A percentile compares a stretch with the other conserved stretches of the same genome.
These are phyloP conservation scores for Nicotiana otophora DNA, from an alignment of 257 asterid species.

Conservation along the genomic window DNA sequence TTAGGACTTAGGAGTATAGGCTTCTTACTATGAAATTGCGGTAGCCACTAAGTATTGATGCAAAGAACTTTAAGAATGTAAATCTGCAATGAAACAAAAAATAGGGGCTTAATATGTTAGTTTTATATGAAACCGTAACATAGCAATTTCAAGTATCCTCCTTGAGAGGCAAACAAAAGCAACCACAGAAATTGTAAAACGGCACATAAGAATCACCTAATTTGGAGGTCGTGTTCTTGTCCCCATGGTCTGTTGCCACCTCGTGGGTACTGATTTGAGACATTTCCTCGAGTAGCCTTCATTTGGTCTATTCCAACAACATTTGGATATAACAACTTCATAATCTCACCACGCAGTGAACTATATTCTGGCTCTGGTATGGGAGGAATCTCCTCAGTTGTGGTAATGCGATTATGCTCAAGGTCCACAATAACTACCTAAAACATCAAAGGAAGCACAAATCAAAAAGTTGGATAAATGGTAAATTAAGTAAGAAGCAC, in stretches of 20 bases:
- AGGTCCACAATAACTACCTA: conserved; percentile 97
- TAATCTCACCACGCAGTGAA: conserved; percentile 66
- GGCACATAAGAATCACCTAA: conserved; percentile 54
- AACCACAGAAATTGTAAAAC: conserved; percentile 8
- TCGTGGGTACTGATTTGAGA: conserved; percentile 30
- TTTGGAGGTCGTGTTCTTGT: conserved; percentile 71
- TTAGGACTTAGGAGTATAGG: conserved; percentile 32
- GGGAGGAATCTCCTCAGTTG: conserved; percentile 91
- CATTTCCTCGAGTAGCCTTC: conserved; percentile 49
- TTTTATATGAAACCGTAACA: conserved; percentile 16
- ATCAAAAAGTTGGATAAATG: not conserved
- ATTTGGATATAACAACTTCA: conserved; percentile 69
- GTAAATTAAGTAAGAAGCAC: not conserved
- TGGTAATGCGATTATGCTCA: conserved; percentile 78
- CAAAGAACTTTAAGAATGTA: conserved; percentile 78
- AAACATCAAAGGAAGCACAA: conserved; percentile 21
- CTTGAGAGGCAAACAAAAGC: not conserved
- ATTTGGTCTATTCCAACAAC: conserved; percentile 83
- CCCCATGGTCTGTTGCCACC: conserved; percentile 73
- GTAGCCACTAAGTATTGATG: conserved; percentile 93
- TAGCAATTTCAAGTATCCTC: conserved; percentile 7
- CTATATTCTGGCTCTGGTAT: conserved; percentile 91
- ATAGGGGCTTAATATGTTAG: not conserved
- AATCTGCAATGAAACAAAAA: conserved; percentile 57
- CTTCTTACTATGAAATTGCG: conserved; percentile 85